Base-by-base conservation (phyloP, 257 asterid species). In the Forsythia viridissima region DNA sequence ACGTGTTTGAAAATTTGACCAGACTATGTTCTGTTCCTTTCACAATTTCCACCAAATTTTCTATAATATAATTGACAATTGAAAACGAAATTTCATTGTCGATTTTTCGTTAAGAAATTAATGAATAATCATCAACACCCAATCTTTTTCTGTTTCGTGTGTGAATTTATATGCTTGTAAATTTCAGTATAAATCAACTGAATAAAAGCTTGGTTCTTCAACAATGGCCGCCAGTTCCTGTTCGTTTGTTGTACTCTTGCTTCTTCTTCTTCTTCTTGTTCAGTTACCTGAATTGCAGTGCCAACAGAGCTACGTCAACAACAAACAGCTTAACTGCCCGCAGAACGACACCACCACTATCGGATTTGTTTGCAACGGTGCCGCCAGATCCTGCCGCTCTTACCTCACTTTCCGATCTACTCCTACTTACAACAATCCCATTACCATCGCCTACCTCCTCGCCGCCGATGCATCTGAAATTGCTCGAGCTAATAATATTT, bases 371-470 rank as follows among this genome's bases (percentile, higher is more conserved):
- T 91, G 93, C 84, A 89, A 89, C 77, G 85, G 83, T 13, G 86
- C 81, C 24, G 77, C 88, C 76, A 2, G 82, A 16, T 74, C 86
- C 20, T 89, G 94, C 86, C 37, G 75, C 38, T 84, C 96, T 30
- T 91, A 83, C 81, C 83, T 88, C 75, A 84, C 96, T n/a, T 89
- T 91, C 88, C 83, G 92, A n/a, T 73, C 92, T 15, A 84, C 80
- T 16, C 76, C 89, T 43, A 71, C 43, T 1, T 89, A 88, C 94
- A 88, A 88, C 80, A 84, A 2, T 67, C 88, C 92, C 61, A 79
- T 43, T 39, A 16, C 70, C 39, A 80, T 91, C 71, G 89, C 86
- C 18, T 48, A 75, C 30, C 91, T 89, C 65, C 88, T 91, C 69
- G 8, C 74, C 15, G 85, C 92, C 48, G 83, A 84, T 41, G 82